Percentiles rank a stretch among this genome's conserved stretches.
phyloP scores from a whole-genome alignment of 768 basidiomycete species.

The Amyloporia xantha region DNA sequence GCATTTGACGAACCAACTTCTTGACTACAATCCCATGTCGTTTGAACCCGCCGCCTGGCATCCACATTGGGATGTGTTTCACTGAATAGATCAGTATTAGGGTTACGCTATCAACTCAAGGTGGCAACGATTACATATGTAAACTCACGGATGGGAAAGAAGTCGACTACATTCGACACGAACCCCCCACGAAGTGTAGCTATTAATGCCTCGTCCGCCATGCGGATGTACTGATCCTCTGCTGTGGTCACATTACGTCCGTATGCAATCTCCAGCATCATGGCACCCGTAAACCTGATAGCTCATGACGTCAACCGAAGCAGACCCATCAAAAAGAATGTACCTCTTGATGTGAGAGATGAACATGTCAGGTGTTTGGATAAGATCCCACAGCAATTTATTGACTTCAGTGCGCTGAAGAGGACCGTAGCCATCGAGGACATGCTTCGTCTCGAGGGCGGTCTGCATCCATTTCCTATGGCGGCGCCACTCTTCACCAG shows the following conservation, averaged over 20 bases:
- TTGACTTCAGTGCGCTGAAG: slow-evolving; percentile 23
- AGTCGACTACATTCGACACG: slow-evolving; percentile 27
- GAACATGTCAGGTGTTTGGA: slow-evolving; percentile 23
- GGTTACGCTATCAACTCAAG: not conserved
- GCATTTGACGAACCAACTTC: not conserved
- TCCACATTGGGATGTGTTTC: slow-evolving; percentile 11
- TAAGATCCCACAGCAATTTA: slow-evolving; percentile 21
- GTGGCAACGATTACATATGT: not conserved
- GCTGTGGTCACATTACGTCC: slow-evolving; percentile 23
- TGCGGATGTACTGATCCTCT: slow-evolving; percentile 22
- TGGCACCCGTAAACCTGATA: slow-evolving; percentile 16
- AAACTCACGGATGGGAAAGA: slow-evolving; percentile 26
- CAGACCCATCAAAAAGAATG: not conserved
- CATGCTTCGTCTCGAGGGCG: slow-evolving; percentile 14
- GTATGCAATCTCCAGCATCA: slow-evolving; percentile 27
- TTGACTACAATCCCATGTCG: slow-evolving; percentile 8
- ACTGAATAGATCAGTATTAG: slow-evolving; percentile 4
- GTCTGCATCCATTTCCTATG: slow-evolving; percentile 23
- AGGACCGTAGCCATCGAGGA: slow-evolving; percentile 13
- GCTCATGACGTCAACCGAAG: not conserved
- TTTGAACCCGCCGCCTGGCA: slow-evolving; percentile 15
- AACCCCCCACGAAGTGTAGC: slow-evolving; percentile 19
- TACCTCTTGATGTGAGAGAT: slow-evolving; percentile 14
- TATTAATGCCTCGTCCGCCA: slow-evolving; percentile 17
- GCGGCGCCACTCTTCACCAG: slow-evolving; percentile 23